Evolutionary conservation across 2,329 filamentous ascomycete species (phyloP).

Genomic region (Zymoseptoria passerinii): DNA sequence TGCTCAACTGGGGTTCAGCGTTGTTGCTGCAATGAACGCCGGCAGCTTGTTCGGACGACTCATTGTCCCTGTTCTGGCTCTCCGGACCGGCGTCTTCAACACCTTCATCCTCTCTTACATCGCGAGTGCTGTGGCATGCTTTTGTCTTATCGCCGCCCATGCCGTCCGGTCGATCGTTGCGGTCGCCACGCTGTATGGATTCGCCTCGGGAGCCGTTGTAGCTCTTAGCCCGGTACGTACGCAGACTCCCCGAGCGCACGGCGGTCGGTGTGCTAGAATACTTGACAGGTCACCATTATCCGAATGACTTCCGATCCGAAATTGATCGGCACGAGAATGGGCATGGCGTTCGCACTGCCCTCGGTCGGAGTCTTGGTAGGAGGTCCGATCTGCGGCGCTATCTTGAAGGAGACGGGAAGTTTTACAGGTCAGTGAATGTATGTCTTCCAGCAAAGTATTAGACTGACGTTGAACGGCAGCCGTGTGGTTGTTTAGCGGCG

Average conservation of each 20-base stretch:
- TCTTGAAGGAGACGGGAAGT: background rate
- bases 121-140: constrained; percentile 38
- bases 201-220: constrained; percentile 34
- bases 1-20: constrained; percentile 1
- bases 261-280: constrained; percentile 21
- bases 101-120: constrained; percentile 22
- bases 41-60: constrained; percentile 2
- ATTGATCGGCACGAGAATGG: constrained; percentile 8
- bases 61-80: background rate
- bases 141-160: constrained; percentile 47
- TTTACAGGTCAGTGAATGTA: background rate
- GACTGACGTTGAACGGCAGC: background rate
- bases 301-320: constrained; percentile 21
- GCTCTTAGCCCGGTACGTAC: constrained; percentile 17
- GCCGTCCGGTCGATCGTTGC: constrained; percentile 24
- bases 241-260: background rate
- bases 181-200: constrained; percentile 28
- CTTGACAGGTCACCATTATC: constrained; percentile 26
- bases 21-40: constrained; percentile 2
- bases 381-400: background rate
- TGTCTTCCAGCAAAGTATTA: no score
- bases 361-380: constrained; percentile 4
- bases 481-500: background rate
- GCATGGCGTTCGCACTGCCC: constrained; percentile 3
- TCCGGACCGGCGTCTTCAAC: constrained; percentile 45